Evolutionary conservation across 2,329 filamentous ascomycete species (phyloP).

Genomic region (Rasamsonia emersonii): DNA sequence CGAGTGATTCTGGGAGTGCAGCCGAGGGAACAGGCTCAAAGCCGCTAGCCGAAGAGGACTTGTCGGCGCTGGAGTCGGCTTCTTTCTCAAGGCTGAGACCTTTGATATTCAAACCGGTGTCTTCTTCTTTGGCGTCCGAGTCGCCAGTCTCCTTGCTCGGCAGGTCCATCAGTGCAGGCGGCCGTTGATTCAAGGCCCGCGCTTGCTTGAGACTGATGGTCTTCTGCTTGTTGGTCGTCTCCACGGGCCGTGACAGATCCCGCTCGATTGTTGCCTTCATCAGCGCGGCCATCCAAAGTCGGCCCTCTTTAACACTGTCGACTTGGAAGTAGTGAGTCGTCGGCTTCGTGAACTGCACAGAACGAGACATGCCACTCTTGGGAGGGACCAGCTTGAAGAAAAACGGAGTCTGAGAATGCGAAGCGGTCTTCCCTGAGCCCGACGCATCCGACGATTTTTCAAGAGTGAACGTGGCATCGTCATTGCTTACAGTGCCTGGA

Average conservation of each 20-base stretch:
- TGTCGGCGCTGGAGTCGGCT: conserved; percentile 12
- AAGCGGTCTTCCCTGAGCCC: conserved; percentile 21
- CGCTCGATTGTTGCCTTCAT: conserved; percentile 99
- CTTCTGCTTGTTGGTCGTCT: conserved; percentile 92
- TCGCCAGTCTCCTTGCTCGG: conserved; percentile 26
- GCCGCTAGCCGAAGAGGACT: conserved; percentile 9
- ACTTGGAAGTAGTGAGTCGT: conserved; percentile 97
- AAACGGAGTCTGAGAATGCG: conserved; percentile 62
- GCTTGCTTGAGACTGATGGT: conserved; percentile 90
- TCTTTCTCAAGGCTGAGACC: conserved; percentile 23
- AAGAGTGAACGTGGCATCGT: conserved; percentile 28
- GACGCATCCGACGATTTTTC: conserved; percentile 21
- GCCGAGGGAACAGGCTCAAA: conserved; percentile 17
- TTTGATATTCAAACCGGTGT: conserved; percentile 25
- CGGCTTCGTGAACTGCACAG: conserved; percentile 95
- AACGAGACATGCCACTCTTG: conserved; percentile 73
- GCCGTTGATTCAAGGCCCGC: conserved; percentile 75
- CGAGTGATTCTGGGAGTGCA: conserved; percentile 20
- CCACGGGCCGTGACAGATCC: conserved; percentile 66
- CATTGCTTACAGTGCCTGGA: conserved; percentile 32
- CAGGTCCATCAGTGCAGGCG: conserved; percentile 70
- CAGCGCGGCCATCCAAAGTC: conserved; percentile 94
- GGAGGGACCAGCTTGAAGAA: conserved; percentile 98
- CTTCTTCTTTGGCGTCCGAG: conserved; percentile 14
- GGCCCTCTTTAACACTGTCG: conserved; percentile 76